Conservation (phyloP, 208 protist species). For the Wallacemonas collosoma region DNA sequence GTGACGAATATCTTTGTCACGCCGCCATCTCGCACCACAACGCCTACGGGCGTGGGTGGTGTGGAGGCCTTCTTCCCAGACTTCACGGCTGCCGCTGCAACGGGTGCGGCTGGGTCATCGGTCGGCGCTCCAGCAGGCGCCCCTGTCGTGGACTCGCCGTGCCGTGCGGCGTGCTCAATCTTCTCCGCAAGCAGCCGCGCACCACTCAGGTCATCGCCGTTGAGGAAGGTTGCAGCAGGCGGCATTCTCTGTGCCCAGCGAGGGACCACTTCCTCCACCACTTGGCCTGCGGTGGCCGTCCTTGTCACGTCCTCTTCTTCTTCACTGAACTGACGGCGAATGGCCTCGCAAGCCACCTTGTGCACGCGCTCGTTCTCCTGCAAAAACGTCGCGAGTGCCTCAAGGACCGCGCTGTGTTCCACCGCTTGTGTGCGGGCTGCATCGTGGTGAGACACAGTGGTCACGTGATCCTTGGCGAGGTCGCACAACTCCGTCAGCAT, state of each 20-base stretch:
- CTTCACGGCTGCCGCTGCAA: conserved; percentile 14
- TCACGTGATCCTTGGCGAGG: conserved; percentile 16
- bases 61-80: conserved; percentile 11
- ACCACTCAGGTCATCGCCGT: conserved; percentile 83
- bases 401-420: background rate
- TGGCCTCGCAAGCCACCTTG: conserved; percentile 91
- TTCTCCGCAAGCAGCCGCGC: conserved; percentile 48
- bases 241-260: conserved; percentile 77
- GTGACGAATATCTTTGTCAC: conserved; percentile 23
- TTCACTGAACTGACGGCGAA: conserved; percentile 67
- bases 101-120: conserved; percentile 11
- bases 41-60: conserved; percentile 12
- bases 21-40: background rate
- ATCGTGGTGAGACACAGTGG: conserved; percentile 2
- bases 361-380: conserved; percentile 32
- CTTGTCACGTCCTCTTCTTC: conserved; percentile 6
- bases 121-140: background rate
- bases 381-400: conserved; percentile 4
- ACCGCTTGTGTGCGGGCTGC: background rate
- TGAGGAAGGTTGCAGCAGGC: conserved; percentile 71
- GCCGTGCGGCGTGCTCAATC: conserved; percentile 33
- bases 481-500: conserved; percentile 12
- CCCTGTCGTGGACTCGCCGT: conserved; percentile 13
- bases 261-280: conserved; percentile 48
- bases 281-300: background rate